A percentile compares a stretch with the other conserved stretches of the same genome.
These are phyloP conservation scores for Skeletonema potamos DNA, from an alignment of 108 stramenopile species.

Conservation along the genomic window DNA sequence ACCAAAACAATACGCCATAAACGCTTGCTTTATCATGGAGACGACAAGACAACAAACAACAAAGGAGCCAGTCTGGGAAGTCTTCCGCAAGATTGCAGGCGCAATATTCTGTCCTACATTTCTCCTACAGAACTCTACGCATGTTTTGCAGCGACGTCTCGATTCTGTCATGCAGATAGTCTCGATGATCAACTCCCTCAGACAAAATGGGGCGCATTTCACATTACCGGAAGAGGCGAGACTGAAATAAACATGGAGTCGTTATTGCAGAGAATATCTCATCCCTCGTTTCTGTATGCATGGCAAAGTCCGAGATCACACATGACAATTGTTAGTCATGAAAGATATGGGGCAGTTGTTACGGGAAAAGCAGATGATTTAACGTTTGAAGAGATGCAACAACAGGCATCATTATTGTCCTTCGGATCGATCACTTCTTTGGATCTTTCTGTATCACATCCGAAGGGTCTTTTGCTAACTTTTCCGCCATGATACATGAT, in stretches of 20 bases:
- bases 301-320: slow-evolving; percentile 11
- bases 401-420: background rate
- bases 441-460: slow-evolving; percentile 6
- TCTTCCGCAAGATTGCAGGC: slow-evolving; percentile 13
- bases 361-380: slow-evolving; percentile 8
- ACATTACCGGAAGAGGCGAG: background rate
- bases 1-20: too few relatives aligned
- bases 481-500: too few relatives aligned
- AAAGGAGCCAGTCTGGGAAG: background rate
- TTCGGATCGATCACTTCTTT: slow-evolving; percentile 10
- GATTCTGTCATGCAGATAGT: slow-evolving; percentile 2
- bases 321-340: slow-evolving; percentile 24
- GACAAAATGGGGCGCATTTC: slow-evolving; percentile 12
- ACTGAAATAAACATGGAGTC: slow-evolving; percentile 14
- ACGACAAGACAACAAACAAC: background rate
- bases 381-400: slow-evolving; percentile 20
- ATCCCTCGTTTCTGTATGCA: slow-evolving; percentile 7
- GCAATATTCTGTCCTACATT: slow-evolving; percentile 5
- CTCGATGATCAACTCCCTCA: slow-evolving; percentile 16
- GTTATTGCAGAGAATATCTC: slow-evolving; percentile 9
- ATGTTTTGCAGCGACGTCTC: slow-evolving; percentile 7
- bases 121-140: slow-evolving; percentile 17
- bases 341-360: slow-evolving; percentile 1
- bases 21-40: too few relatives aligned
- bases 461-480: too few relatives aligned